These are phyloP conservation scores for Massospora cicadina DNA, from an alignment of 371 early-diverging fungal species.

Conservation along the genomic window DNA sequence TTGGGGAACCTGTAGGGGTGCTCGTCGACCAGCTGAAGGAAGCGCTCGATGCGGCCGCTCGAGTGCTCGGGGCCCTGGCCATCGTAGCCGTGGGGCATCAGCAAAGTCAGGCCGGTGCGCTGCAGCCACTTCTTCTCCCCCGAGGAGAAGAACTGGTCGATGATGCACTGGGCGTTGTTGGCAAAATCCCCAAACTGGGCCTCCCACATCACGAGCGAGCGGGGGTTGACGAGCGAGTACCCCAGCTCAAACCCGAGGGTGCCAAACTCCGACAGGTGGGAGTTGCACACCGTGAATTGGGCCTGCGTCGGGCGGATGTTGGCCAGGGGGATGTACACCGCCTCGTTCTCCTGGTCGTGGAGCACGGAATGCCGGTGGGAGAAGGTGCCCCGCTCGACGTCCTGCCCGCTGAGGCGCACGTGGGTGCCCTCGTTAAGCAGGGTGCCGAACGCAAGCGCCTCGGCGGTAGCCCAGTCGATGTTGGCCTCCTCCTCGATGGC, in stretches of 20 bases:
- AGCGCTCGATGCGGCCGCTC: constrained; percentile 84
- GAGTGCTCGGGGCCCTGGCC: constrained; percentile 97
- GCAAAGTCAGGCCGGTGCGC: constrained; percentile 77
- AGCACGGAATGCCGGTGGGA: constrained; percentile 92
- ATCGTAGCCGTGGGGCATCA: constrained; percentile 94
- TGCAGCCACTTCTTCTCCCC: constrained; percentile 97
- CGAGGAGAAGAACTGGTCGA: constrained; percentile 88
- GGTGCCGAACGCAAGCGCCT: constrained; percentile 83
- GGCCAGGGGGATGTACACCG: constrained; percentile 56
- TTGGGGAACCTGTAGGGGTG: constrained; percentile 67
- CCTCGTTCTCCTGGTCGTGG: constrained; percentile 72
- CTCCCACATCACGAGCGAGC: constrained; percentile 89
- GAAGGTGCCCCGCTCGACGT: constrained; percentile 97
- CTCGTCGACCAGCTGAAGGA: constrained; percentile 85
- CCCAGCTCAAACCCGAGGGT: constrained; percentile 92
- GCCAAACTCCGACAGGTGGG: constrained; percentile 90
- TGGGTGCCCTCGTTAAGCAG: constrained; percentile 78
- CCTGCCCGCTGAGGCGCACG: constrained; percentile 86
- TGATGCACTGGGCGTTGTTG: constrained; percentile 91
- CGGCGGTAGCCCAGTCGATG: constrained; percentile 95
- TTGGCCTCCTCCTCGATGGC: constrained; percentile 47
- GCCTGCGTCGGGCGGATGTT: constrained; percentile 67
- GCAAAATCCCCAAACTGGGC: constrained; percentile 97
- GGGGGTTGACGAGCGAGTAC: constrained; percentile 82
- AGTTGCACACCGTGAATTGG: constrained; percentile 77